These are phyloP conservation scores for Abelmoschus esculentus DNA, from an alignment of 345 rosid genomes.

Conservation along the genomic window DNA sequence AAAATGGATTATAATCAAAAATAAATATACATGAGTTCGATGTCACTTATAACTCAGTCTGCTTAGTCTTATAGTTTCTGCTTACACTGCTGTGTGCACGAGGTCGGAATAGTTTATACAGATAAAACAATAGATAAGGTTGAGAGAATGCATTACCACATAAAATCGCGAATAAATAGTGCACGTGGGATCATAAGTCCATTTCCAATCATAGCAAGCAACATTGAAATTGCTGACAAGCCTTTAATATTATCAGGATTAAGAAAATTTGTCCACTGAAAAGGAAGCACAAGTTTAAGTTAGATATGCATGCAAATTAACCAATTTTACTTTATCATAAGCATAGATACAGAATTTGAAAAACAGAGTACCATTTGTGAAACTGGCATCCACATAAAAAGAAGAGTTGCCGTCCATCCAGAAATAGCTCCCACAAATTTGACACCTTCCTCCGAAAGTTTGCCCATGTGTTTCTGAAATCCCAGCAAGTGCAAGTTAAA, in stretches of 20 bases:
- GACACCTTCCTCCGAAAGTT: conserved; percentile 58
- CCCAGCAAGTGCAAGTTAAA: conserved; percentile 25
- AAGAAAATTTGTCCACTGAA: conserved; percentile 87
- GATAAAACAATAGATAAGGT: neutral
- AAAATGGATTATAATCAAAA: neutral
- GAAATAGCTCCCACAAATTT: conserved; percentile 61
- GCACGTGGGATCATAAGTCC: conserved; percentile 96
- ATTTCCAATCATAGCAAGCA: conserved; percentile 86
- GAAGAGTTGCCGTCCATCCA: conserved; percentile 98
- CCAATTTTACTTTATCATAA: neutral
- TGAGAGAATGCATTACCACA: conserved; percentile 56
- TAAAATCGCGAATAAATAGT: conserved; percentile 77
- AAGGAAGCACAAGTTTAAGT: conserved; percentile 16
- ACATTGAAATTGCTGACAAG: conserved; percentile 72
- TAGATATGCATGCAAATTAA: conserved; percentile 12
- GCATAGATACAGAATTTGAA: neutral
- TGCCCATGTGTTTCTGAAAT: conserved; percentile 76
- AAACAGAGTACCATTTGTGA: conserved; percentile 58
- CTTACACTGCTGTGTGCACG: neutral
- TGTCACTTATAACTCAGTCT: neutral
- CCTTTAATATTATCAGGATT: conserved; percentile 83
- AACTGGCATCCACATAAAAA: conserved; percentile 99
- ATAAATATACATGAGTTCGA: neutral
- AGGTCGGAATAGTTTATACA: neutral
- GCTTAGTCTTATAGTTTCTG: neutral